These are phyloP conservation scores for Gypsophila paniculata DNA, from an alignment of 179 eudicot species.

Conservation along the genomic window DNA sequence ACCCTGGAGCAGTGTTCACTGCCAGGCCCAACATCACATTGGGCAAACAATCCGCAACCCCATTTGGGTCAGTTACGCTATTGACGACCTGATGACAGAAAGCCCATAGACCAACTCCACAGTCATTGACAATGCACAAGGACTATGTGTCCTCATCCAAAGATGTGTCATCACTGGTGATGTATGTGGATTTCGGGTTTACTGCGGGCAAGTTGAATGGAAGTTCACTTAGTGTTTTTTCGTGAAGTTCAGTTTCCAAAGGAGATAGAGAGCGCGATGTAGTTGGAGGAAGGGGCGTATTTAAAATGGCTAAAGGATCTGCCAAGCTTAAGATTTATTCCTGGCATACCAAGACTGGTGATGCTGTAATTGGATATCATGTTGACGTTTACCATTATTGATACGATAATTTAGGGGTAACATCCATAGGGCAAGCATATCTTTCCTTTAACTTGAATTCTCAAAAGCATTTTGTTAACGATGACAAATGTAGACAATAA, in stretches of 20 bases:
- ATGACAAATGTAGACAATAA: not conserved
- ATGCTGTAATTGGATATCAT: slow-evolving; percentile 42
- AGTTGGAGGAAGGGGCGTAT: slow-evolving; percentile 42
- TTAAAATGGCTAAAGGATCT: slow-evolving; percentile 43
- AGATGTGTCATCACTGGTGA: slow-evolving; percentile 16
- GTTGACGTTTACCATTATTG: slow-evolving; percentile 36
- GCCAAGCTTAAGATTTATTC: slow-evolving; percentile 28
- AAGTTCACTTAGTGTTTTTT: slow-evolving; percentile 27
- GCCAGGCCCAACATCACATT: slow-evolving; percentile 26
- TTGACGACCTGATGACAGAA: slow-evolving; percentile 37
- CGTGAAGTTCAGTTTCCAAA: not conserved
- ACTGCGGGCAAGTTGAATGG: slow-evolving; percentile 33
- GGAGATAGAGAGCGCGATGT: slow-evolving; percentile 30
- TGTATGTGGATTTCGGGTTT: slow-evolving; percentile 27
- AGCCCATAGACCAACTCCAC: slow-evolving; percentile 30
- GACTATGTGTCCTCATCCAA: slow-evolving; percentile 26
- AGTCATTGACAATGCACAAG: slow-evolving; percentile 30
- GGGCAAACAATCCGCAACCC: not conserved
- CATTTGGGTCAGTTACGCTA: not conserved
- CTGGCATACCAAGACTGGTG: slow-evolving; percentile 23
- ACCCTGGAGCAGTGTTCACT: slow-evolving; percentile 30
- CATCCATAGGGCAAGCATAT: too few species aligned
- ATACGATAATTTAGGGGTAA: not conserved
- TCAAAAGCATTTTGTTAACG: not conserved
- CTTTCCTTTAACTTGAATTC: too few species aligned